Conservation (phyloP, 169 alveolate genomes). For the Eimeria necatrix region DNA sequence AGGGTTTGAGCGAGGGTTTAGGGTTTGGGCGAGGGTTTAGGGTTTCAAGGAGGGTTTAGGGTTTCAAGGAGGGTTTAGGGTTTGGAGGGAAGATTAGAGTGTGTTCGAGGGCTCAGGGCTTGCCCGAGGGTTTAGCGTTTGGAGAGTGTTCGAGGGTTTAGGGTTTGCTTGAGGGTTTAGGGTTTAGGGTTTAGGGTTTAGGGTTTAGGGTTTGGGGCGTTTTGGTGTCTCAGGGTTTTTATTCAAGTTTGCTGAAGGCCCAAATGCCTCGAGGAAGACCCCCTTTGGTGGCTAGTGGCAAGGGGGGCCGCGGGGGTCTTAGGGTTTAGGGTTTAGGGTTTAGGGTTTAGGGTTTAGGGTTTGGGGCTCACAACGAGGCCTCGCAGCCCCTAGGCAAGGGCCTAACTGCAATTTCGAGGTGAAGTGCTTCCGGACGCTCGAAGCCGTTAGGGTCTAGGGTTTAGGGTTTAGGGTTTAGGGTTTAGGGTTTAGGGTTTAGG, state of each 20-base stretch:
- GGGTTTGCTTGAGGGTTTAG: background rate
- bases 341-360: slow-evolving; percentile 58
- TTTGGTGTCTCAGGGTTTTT: slow-evolving; percentile 9
- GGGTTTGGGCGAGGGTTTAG: background rate
- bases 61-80: slow-evolving; percentile 56
- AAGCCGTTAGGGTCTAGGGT: no score
- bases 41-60: slow-evolving; percentile 42
- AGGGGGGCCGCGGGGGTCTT: background rate
- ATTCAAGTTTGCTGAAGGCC: background rate
- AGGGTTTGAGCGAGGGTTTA: no score
- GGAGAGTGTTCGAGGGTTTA: background rate
- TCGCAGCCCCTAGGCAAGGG: no score
- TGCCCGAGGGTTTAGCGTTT: background rate
- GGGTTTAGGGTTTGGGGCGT: slow-evolving; percentile 7
- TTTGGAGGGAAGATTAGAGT: background rate
- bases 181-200: background rate
- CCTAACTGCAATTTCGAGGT: no score
- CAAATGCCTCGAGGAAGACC: slow-evolving; percentile 45
- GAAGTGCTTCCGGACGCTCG: no score
- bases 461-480: background rate
- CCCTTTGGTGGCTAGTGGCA: background rate
- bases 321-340: slow-evolving; percentile 51
- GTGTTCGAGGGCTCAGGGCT: no score
- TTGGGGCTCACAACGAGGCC: background rate
- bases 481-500: slow-evolving; percentile 42